Evolutionary conservation across 2,329 filamentous ascomycete species (phyloP), one percentile per base, ranked within the genome.

Genomic region (Talaromyces sp.): DNA sequence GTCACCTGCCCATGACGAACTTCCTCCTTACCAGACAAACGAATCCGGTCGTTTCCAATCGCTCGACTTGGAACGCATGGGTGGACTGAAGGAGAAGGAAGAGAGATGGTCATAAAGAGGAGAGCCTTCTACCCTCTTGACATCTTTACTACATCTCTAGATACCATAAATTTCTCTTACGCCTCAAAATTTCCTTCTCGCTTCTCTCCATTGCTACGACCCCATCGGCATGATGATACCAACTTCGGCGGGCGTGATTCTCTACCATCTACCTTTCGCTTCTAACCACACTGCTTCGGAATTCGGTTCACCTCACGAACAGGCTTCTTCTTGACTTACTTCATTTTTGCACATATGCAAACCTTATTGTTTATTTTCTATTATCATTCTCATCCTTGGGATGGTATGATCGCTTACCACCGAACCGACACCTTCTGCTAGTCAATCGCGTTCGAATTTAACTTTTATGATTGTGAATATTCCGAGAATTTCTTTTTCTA

Each of bases 41-140:
- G 87, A 88, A 76, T 87, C 86, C 66, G 86, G 87, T 67, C 87
- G 92, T 70, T 98, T 97, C 81, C 91, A 97, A 77, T 95, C 93
- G 3, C 88, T 99, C 72, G 94, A 99, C 76, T 90, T 99, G 77
- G 91, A 98, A 72, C 88, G 92, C 69, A 96, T 98, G 75, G 95
- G 95, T 60, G 95, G 95, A 14, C 82, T 98, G 71, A 96, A 93
- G 80, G 95, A 98, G 84, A 97, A 96, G 84, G 86, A 90, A 47
- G 74, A 77, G 54, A 70, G 72, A 69, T 79, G 76, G 70, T 75
- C 75, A 35, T 80, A 61, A 43, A n/a, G 72, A 70, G 66, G 65
- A 39, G n/a, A 24, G 22, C 19, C 48, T 43, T 31, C 31, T 60
- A 63, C 39, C 52, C 57, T 60, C 57, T 14, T 48, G 19, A 31